Evolutionary conservation across 768 basidiomycete species (phyloP).

Genomic region (Suillus subaureus): DNA sequence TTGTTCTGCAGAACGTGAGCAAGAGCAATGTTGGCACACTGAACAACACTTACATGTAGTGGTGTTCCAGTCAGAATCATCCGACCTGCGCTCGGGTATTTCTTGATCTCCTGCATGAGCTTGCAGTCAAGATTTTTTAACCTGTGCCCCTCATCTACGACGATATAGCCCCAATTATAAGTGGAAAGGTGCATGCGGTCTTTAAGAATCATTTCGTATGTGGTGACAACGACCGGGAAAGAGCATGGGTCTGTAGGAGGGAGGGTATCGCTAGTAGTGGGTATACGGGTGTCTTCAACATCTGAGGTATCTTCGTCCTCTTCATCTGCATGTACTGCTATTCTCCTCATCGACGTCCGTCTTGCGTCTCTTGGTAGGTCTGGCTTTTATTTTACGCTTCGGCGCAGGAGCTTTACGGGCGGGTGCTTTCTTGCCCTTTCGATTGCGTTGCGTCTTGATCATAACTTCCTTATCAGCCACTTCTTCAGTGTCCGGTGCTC

Average conservation of each 20-base stretch:
- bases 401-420: conserved; percentile 13
- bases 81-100: conserved; percentile 79
- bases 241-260: conserved; percentile 25
- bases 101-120: conserved; percentile 89
- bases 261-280: conserved; percentile 19
- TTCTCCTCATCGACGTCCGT: conserved; percentile 11
- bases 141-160: conserved; percentile 95
- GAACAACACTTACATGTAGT: conserved; percentile 66
- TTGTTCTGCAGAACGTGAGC: conserved; percentile 71
- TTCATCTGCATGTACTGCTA: conserved; percentile 10
- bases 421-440: conserved; percentile 20
- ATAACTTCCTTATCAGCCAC: conserved; percentile 25
- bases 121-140: conserved; percentile 94
- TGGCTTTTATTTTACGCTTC: conserved; percentile 14
- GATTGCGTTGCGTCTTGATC: conserved; percentile 21
- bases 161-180: conserved; percentile 88
- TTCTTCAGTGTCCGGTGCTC: conserved; percentile 31
- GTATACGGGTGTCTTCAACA: conserved; percentile 21
- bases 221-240: conserved; percentile 87
- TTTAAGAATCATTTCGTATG: conserved; percentile 91
- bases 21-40: neutral
- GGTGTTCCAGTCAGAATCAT: conserved; percentile 98
- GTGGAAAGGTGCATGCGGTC: conserved; percentile 67
- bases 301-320: conserved; percentile 23
- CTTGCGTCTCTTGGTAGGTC: conserved; percentile 26